Conservation (phyloP, 2,329 filamentous ascomycete species). For the Aspergillus novoparasiticus region DNA sequence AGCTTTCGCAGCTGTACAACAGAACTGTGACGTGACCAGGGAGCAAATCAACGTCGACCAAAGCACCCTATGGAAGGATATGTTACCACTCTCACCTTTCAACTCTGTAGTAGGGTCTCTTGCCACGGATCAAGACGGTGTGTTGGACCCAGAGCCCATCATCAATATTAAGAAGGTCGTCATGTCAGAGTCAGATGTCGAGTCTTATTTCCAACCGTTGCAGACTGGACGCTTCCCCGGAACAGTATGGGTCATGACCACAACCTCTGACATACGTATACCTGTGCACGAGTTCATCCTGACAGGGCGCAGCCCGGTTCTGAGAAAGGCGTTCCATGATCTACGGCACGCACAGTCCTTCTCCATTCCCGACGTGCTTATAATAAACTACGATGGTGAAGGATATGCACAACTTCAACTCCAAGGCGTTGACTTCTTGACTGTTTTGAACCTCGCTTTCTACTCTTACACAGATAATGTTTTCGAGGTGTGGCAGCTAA, state of each 20-base stretch:
- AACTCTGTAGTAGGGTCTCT: constrained; percentile 56
- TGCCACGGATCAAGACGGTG: constrained; percentile 43
- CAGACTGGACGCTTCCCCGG: constrained; percentile 28
- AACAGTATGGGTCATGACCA: constrained; percentile 53
- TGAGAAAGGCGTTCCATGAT: constrained; percentile 65
- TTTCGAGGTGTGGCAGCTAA: constrained; percentile 85
- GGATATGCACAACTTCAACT: constrained; percentile 66
- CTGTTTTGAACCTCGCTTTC: constrained; percentile 75
- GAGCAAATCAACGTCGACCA: constrained; percentile 68
- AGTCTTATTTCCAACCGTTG: constrained; percentile 40
- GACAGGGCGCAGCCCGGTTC: constrained; percentile 68
- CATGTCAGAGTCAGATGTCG: constrained; percentile 49
- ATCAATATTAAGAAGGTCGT: constrained; percentile 43
- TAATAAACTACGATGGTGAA: constrained; percentile 55
- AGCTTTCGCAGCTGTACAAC: constrained; percentile 83
- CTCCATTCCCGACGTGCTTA: constrained; percentile 62
- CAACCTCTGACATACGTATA: constrained; percentile 68
- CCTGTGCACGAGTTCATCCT: constrained; percentile 84
- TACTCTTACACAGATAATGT: constrained; percentile 80
- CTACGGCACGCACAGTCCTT: constrained; percentile 59
- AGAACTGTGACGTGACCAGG: constrained; percentile 79
- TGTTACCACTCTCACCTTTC: constrained; percentile 71
- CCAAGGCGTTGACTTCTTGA: constrained; percentile 71
- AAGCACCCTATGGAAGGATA: constrained; percentile 73
- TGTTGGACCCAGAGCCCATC: constrained; percentile 19